Conservation (phyloP, 345 rosid species). For the Gossypium ekmanianum region DNA sequence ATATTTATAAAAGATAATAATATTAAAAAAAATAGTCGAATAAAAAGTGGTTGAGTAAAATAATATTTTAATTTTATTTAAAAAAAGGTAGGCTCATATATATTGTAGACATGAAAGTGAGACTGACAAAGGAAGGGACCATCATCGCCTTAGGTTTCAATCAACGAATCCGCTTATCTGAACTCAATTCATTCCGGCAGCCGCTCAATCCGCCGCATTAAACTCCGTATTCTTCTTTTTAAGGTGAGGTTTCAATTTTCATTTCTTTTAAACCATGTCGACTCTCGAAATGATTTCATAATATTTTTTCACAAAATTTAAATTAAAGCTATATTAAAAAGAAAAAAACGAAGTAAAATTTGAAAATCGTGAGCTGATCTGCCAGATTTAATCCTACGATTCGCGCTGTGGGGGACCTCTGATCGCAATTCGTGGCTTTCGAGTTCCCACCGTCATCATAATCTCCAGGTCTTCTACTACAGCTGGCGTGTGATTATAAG, state of each 20-base stretch:
- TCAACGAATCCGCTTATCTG: neutral
- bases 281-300: neutral
- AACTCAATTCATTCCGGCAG: slow-evolving; percentile 11
- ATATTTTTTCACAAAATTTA: neutral
- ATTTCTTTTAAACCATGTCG: neutral
- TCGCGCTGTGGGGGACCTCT: neutral
- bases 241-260: slow-evolving; percentile 7
- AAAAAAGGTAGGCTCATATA: neutral
- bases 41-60: neutral
- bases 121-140: neutral
- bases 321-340: neutral
- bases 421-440: slow-evolving; percentile 9
- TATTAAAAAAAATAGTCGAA: neutral
- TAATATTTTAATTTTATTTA: no score
- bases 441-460: neutral
- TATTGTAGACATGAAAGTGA: neutral
- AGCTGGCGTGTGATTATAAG: slow-evolving; percentile 1
- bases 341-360: neutral
- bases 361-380: slow-evolving; percentile 12
- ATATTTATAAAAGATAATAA: neutral
- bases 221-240: neutral
- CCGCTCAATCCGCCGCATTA: neutral
- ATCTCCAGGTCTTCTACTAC: neutral
- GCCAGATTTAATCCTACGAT: neutral
- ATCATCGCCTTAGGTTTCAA: slow-evolving; percentile 8